phyloP scores from a whole-genome alignment of 176 grass and related monocot species.

The Oryza longistaminata region DNA sequence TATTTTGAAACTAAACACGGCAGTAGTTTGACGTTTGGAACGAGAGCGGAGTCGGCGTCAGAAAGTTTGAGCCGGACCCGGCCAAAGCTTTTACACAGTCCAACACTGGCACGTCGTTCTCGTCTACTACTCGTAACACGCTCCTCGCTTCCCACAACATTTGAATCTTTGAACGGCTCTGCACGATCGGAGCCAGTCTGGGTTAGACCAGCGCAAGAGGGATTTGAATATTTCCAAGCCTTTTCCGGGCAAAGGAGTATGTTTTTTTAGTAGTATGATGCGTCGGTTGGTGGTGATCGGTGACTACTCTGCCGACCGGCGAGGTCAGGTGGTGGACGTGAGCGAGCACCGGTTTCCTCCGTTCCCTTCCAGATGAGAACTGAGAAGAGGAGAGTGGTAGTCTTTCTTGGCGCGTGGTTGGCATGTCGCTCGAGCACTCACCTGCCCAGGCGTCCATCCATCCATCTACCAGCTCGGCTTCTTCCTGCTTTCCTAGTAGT shows the following conservation, averaged over 20 bases:
- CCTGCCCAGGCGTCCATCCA: not conserved
- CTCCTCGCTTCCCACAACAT: not conserved
- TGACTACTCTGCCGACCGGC: not conserved
- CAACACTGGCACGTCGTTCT: not conserved
- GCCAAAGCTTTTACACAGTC: constrained; percentile 30
- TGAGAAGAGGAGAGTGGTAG: not conserved
- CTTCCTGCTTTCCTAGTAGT: not conserved
- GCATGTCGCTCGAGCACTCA: constrained; percentile 32
- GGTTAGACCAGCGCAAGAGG: not conserved
- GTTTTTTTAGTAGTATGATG: not conserved
- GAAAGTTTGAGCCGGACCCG: constrained; percentile 2
- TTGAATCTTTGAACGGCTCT: not conserved
- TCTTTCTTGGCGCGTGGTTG: constrained; percentile 31
- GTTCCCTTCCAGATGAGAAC: constrained; percentile 24
- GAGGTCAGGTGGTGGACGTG: not conserved
- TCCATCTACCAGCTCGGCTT: not conserved
- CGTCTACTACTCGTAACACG: not conserved
- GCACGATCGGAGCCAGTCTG: not conserved
- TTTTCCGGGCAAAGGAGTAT: not conserved
- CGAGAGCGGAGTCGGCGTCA: not conserved
- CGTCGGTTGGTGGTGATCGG: constrained; percentile 27
- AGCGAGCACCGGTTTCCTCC: constrained; percentile 11
- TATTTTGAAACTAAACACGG: too few relatives aligned
- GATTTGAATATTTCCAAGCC: not conserved
- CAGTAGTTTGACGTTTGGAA: not conserved